A percentile compares a stretch with the other conserved stretches of the same genome.
phyloP scores from a whole-genome alignment of 768 basidiomycete genomes.

The Gloeostereum incarnatum region DNA sequence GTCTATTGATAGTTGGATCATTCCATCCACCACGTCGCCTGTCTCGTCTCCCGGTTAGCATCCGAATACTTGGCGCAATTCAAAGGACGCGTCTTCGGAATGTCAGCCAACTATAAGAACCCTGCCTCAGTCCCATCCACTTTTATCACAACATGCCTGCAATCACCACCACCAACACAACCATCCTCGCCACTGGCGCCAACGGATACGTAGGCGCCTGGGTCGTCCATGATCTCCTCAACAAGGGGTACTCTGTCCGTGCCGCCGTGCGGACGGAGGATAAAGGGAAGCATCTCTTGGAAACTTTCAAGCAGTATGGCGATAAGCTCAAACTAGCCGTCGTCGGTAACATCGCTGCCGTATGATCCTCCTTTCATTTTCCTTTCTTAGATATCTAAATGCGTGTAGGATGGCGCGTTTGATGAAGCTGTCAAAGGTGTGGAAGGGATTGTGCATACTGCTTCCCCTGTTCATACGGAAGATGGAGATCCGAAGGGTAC shows the following conservation, averaged over 20 bases:
- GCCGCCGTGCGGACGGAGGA: constrained; percentile 42
- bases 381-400: not conserved
- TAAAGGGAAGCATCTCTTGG: constrained; percentile 40
- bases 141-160: too few species aligned
- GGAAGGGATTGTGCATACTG: constrained; percentile 26
- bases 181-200: constrained; percentile 29
- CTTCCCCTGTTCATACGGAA: constrained; percentile 19
- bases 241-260: constrained; percentile 36
- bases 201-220: constrained; percentile 29
- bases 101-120: too few species aligned
- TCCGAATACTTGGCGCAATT: too few species aligned
- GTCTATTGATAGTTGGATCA: too few species aligned
- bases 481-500: constrained; percentile 17
- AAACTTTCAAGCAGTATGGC: constrained; percentile 32
- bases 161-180: too few species aligned
- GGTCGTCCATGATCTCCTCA: constrained; percentile 30
- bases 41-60: too few species aligned
- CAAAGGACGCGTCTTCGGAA: too few species aligned
- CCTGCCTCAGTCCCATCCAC: too few species aligned
- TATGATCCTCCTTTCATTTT: constrained; percentile 18
- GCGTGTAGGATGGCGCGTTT: constrained; percentile 20
- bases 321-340: constrained; percentile 40
- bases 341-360: constrained; percentile 48
- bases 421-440: constrained; percentile 35
- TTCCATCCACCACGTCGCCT: too few species aligned